phyloP scores from a whole-genome alignment of 73 alveolate genomes.

The Tetrahymena borealis region DNA sequence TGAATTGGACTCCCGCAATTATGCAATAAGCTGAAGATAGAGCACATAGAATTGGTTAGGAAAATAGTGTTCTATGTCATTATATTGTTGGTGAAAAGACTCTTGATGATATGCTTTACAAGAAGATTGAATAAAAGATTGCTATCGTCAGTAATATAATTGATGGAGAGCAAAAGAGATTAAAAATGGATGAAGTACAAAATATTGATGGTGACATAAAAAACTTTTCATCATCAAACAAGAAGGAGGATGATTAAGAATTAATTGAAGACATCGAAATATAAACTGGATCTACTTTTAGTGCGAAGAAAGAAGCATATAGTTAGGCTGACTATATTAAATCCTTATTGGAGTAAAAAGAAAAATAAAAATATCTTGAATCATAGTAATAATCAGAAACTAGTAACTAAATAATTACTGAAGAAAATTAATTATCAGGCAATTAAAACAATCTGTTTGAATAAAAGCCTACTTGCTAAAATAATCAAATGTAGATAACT shows the following conservation, averaged over 20 bases:
- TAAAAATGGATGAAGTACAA: background rate
- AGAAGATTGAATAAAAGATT: background rate
- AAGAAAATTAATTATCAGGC: too few species aligned
- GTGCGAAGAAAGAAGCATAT: too few species aligned
- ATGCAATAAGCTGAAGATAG: conserved; percentile 96
- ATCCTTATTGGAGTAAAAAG: too few species aligned
- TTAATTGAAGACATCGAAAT: too few species aligned
- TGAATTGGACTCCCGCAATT: conserved; percentile 85
- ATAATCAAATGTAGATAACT: background rate
- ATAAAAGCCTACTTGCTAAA: background rate
- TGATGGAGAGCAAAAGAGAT: background rate
- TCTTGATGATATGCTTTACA: background rate
- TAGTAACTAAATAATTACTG: too few species aligned
- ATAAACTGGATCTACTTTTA: too few species aligned
- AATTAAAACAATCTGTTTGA: too few species aligned
- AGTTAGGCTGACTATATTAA: too few species aligned
- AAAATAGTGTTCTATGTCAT: conserved; percentile 69
- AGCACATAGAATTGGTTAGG: conserved; percentile 93
- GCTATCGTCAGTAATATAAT: background rate
- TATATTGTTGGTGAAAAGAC: conserved; percentile 60
- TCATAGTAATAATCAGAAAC: too few species aligned
- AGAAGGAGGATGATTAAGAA: too few species aligned
- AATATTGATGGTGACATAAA: background rate
- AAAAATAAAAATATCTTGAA: too few species aligned
- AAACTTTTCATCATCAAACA: too few species aligned